Evolutionary conservation across 2,329 filamentous ascomycete species (phyloP), one percentile per base, ranked within the genome.

Genomic region (Periconia macrospinosa): DNA sequence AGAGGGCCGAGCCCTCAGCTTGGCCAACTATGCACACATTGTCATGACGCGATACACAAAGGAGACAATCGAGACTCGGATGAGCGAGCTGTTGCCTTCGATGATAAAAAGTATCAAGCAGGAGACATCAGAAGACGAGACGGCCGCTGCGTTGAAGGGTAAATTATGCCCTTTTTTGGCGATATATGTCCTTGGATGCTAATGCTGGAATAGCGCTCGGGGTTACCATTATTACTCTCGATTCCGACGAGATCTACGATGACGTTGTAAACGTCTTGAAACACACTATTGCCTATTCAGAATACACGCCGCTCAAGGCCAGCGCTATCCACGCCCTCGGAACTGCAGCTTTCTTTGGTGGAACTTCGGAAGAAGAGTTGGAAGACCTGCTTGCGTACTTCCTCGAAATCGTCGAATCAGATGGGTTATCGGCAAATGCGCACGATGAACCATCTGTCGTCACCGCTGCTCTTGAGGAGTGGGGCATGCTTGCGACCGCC

Each of bases 401-500:
- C 27, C 76, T 93, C 11, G 89, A 92, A 54, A 90, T 96, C 47
- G 79, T 92, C 17, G 86, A 90, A 55, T 90, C 87, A 8, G 91
- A 96, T 61, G 92, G 92, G 2, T 81, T 88, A 40, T 84, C 81
- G 2, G 80, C 93, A 41, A 84, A 86, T 6, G 89, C 91, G 0
- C 79, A 82, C 35, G 91, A 96, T 65, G 87, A 87, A 59, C 84
- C 81, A 0, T 79, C 80, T 2, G 83, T 91, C 1, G 91, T 96
- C 1, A 81, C 85, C 3, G 89, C 90, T 0, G 90, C 91, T 0
- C 78, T 95, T 1, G 83, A 88, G 59, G 85, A 87, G 54, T 96
- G 91, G 90, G 88, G 87, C 1, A 88, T 93, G 59, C 82, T 95
- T 6, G 89, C 89, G 6, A 92, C 89, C 3, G 84, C 89, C 55